Percentiles rank a stretch among this genome's conserved stretches.
phyloP scores from a whole-genome alignment of 495 filamentous ascomycete genomes.

The Aspergillus wentii region DNA sequence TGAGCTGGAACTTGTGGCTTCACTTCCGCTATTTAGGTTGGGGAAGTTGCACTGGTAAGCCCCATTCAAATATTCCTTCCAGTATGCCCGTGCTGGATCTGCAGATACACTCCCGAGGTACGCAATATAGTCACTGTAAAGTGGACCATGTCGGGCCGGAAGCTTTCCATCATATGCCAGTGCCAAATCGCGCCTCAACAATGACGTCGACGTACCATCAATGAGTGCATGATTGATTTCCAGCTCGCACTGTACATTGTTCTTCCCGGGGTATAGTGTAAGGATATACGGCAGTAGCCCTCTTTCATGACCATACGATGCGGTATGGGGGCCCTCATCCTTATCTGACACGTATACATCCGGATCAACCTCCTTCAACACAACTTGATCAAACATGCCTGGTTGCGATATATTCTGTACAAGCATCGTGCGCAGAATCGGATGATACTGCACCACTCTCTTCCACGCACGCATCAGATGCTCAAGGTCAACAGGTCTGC shows the following conservation, averaged over 20 bases:
- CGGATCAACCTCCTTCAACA: conserved; percentile 18
- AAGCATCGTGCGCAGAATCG: conserved; percentile 32
- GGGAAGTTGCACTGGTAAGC: conserved; percentile 24
- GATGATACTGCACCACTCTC: conserved; percentile 24
- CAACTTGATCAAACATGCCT: conserved; percentile 16
- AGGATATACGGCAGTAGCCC: too few species aligned
- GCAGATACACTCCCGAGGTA: conserved; percentile 25
- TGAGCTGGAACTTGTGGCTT: too few species aligned
- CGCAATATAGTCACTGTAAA: conserved; percentile 40
- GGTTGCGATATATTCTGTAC: conserved; percentile 6
- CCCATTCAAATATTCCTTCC: conserved; percentile 32
- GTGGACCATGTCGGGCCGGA: conserved; percentile 20
- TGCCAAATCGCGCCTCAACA: conserved; percentile 19
- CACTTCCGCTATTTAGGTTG: too few species aligned
- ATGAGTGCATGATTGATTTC: conserved; percentile 40
- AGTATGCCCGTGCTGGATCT: conserved; percentile 29
- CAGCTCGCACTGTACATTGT: conserved; percentile 33
- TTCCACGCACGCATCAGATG: conserved; percentile 30
- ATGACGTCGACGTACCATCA: conserved; percentile 22
- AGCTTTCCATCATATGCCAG: conserved; percentile 25
- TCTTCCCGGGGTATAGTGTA: conserved; percentile 4
- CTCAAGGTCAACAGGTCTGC: conserved; percentile 12
- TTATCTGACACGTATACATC: too few species aligned
- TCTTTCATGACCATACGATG: too few species aligned
- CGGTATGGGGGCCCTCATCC: too few species aligned